Conservation (phyloP, 2,329 filamentous ascomycete species). For the Elsinoe australis region DNA sequence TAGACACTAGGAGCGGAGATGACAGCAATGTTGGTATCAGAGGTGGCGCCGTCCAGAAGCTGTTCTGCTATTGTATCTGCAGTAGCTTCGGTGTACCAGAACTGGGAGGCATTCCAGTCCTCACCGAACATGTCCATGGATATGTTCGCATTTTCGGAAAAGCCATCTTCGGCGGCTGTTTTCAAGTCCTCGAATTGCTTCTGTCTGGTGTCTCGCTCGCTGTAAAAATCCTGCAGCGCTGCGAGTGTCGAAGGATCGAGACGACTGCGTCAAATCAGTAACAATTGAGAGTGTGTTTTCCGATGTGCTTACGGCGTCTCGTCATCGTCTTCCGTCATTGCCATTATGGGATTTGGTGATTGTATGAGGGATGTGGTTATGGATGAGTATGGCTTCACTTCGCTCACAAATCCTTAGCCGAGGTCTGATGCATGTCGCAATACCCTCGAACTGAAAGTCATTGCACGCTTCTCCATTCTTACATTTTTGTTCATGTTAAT, state of each 20-base stretch:
- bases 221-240: constrained; percentile 66
- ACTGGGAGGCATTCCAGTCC: constrained; percentile 78
- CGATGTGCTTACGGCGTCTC: constrained; percentile 19
- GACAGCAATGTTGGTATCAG: constrained; percentile 55
- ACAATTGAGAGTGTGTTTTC: too few relatives aligned
- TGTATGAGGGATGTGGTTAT: neutral
- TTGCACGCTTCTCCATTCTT: neutral
- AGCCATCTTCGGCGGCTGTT: constrained; percentile 51
- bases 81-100: constrained; percentile 70
- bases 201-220: constrained; percentile 59
- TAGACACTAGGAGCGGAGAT: constrained; percentile 72
- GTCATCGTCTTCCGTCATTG: constrained; percentile 19
- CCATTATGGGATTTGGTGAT: neutral
- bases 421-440: neutral
- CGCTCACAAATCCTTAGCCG: neutral
- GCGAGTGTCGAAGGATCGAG: constrained; percentile 60
- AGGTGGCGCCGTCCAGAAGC: constrained; percentile 54
- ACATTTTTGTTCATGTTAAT: too few relatives aligned
- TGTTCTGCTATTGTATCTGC: constrained; percentile 56
- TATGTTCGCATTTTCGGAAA: constrained; percentile 34
- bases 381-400: neutral
- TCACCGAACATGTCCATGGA: constrained; percentile 67
- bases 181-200: constrained; percentile 63
- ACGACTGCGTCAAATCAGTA: constrained; percentile 36
- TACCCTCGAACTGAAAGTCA: too few relatives aligned